Conservation (phyloP, 306 rosid genomes). For the Chamaecrista fasciculata region DNA sequence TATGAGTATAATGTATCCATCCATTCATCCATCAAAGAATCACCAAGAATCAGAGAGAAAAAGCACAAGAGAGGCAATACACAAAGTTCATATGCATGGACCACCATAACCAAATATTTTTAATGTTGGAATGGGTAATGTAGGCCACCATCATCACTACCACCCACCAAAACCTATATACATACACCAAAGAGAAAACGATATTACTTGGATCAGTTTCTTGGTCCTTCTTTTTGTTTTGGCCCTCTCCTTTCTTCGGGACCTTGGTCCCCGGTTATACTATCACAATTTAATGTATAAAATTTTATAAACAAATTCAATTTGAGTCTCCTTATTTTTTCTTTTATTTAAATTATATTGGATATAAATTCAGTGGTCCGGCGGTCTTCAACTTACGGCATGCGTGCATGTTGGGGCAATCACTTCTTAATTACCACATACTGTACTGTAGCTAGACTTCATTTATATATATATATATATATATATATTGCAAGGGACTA, state of each 20-base stretch:
- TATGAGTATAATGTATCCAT: no score
- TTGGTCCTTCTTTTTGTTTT: neutral
- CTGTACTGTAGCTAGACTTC: no score
- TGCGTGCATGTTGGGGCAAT: neutral
- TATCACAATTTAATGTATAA: no score
- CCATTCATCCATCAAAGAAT: neutral
- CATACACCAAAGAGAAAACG: neutral
- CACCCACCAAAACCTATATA: neutral
- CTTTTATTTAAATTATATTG: neutral
- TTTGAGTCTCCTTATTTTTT: neutral
- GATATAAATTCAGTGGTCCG: neutral
- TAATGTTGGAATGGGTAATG: neutral
- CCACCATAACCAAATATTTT: neutral
- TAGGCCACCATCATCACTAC: neutral
- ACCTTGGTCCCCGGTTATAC: no score
- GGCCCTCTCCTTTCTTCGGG: neutral
- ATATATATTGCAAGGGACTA: no score
- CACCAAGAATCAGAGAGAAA: neutral
- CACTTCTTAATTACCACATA: neutral
- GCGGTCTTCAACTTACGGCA: neutral
- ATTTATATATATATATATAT: no score
- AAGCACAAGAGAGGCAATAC: neutral
- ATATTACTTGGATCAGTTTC: no score
- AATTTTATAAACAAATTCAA: no score
- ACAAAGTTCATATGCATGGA: neutral